A percentile compares a stretch with the other conserved stretches of the same genome.
phyloP scores from a whole-genome alignment of 2,329 filamentous ascomycete species.

The Coniochaeta prunicola region DNA sequence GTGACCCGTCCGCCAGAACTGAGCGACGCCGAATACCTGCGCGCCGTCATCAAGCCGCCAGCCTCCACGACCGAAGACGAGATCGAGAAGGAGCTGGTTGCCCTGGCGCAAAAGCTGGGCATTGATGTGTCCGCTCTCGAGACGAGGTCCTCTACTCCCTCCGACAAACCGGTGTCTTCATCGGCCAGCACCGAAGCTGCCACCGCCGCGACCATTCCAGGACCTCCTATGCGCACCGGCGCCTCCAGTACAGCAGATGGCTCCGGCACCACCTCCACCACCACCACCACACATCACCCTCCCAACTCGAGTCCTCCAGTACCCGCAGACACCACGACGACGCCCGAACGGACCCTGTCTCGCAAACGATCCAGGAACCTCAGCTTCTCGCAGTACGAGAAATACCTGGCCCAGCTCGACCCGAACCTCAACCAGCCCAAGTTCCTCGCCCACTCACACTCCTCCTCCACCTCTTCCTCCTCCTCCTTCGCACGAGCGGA shows the following conservation, averaged over 20 bases:
- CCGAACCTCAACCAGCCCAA: conserved; percentile 35
- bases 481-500: conserved; percentile 16
- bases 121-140: conserved; percentile 18
- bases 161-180: conserved; percentile 27
- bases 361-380: conserved; percentile 29
- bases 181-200: conserved; percentile 35
- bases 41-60: conserved; percentile 29
- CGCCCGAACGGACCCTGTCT: conserved; percentile 16
- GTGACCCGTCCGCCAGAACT: conserved; percentile 24
- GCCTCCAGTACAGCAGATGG: conserved; percentile 20
- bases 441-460: conserved; percentile 15
- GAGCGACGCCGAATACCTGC: conserved; percentile 29
- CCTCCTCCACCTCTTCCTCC: conserved; percentile 10
- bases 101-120: conserved; percentile 26
- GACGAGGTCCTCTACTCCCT: background rate
- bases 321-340: conserved; percentile 5
- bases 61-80: conserved; percentile 28
- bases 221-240: conserved; percentile 10
- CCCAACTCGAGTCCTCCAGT: background rate
- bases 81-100: conserved; percentile 26
- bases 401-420: conserved; percentile 38
- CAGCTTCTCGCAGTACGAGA: conserved; percentile 45
- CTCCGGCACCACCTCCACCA: conserved; percentile 27
- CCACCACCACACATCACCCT: too few species aligned
- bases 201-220: conserved; percentile 28